A percentile compares a stretch with the other conserved stretches of the same genome.
Conservation (phyloP, 768 basidiomycete genomes). For the Termitomyces sp. region DNA sequence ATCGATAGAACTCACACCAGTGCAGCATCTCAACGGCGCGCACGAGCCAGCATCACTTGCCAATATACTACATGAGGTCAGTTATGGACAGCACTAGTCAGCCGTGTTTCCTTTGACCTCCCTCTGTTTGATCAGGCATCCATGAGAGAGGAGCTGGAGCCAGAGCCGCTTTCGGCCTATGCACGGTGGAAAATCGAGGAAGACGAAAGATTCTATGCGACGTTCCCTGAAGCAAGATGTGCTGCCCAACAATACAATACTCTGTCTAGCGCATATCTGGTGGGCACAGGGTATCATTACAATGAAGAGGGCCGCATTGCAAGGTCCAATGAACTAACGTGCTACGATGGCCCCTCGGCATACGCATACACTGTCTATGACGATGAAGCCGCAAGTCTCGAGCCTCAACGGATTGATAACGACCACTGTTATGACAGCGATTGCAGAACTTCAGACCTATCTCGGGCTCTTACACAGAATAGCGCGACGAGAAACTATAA, state of each 20-base stretch:
- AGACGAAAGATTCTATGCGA: slow-evolving; percentile 37
- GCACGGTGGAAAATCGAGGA: slow-evolving; percentile 32
- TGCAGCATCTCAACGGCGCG: slow-evolving; percentile 2
- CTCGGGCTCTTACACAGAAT: slow-evolving; percentile 5
- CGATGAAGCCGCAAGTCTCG: background rate
- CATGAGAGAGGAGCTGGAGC: slow-evolving; percentile 10
- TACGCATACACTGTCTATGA: background rate
- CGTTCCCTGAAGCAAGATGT: slow-evolving; percentile 33
- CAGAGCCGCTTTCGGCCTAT: slow-evolving; percentile 23
- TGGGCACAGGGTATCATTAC: slow-evolving; percentile 16
- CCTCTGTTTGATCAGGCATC: slow-evolving; percentile 6
- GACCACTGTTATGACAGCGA: background rate
- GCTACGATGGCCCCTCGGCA: background rate
- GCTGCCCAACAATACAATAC: slow-evolving; percentile 18
- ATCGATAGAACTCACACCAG: slow-evolving; percentile 5
- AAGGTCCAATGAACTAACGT: background rate
- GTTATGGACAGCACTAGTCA: background rate
- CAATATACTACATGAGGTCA: slow-evolving; percentile 7
- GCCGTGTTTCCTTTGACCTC: slow-evolving; percentile 1
- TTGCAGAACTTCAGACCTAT: background rate
- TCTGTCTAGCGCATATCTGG: slow-evolving; percentile 11
- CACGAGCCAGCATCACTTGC: slow-evolving; percentile 6
- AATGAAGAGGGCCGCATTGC: slow-evolving; percentile 7
- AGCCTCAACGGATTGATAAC: background rate
- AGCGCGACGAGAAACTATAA: background rate